Evolutionary conservation across 1,139 yeast species (phyloP).

Genomic region (Suhomyces taliae): DNA sequence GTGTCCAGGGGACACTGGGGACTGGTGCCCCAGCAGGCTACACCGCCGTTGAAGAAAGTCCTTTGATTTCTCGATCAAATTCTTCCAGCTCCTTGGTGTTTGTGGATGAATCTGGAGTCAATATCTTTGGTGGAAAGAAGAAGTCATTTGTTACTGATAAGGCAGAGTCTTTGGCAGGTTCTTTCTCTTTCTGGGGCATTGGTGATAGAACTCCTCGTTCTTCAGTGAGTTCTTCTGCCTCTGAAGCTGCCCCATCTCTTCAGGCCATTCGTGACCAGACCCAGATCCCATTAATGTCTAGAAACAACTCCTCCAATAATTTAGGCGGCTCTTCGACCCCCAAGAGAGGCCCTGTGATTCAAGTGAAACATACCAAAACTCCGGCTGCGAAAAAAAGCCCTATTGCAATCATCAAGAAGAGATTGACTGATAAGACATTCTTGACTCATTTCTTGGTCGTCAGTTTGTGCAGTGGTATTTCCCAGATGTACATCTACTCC

Average conservation of each 20-base stretch:
- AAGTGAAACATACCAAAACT: not conserved
- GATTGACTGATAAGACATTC: slow-evolving; percentile 28
- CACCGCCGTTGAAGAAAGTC: slow-evolving; percentile 8
- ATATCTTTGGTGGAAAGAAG: not conserved
- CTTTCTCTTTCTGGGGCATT: slow-evolving; percentile 43
- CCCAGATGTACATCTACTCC: slow-evolving; percentile 46
- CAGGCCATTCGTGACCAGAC: slow-evolving; percentile 15
- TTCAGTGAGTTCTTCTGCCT: slow-evolving; percentile 19
- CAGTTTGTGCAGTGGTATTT: slow-evolving; percentile 37
- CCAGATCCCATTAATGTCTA: slow-evolving; percentile 10
- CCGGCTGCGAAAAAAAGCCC: slow-evolving; percentile 16
- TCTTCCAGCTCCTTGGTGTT: slow-evolving; percentile 6
- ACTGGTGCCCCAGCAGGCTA: not conserved
- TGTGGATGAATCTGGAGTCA: slow-evolving; percentile 1
- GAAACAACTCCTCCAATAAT: slow-evolving; percentile 16
- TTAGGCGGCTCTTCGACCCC: not conserved
- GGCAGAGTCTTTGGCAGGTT: slow-evolving; percentile 27
- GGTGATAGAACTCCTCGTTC: slow-evolving; percentile 29
- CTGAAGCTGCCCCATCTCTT: slow-evolving; percentile 17
- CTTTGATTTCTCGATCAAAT: slow-evolving; percentile 5
- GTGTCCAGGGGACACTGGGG: not conserved
- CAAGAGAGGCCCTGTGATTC: slow-evolving; percentile 1
- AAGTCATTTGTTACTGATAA: slow-evolving; percentile 2
- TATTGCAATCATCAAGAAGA: slow-evolving; percentile 23
- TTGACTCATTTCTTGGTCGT: slow-evolving; percentile 37